A percentile compares a stretch with the other conserved stretches of the same genome.
Conservation (phyloP, 2,329 filamentous ascomycete genomes). For the Amylocarpus encephaloides region DNA sequence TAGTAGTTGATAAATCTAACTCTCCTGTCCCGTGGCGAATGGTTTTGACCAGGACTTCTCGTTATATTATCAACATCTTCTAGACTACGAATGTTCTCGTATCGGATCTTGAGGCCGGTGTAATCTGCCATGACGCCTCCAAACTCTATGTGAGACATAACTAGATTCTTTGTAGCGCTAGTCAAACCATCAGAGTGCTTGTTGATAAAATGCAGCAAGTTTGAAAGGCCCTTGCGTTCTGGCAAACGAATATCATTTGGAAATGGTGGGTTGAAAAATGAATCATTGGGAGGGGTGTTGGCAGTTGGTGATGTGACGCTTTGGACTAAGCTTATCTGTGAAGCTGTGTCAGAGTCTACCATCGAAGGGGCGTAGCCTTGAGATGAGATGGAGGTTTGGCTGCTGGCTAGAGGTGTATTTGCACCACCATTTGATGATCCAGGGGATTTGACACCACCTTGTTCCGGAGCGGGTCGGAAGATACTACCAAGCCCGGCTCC, state of each 20-base stretch:
- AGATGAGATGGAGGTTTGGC: conserved; percentile 16
- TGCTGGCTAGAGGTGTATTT: conserved; percentile 16
- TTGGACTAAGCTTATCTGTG: conserved; percentile 20
- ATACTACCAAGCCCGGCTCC: conserved; percentile 75
- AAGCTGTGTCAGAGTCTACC: conserved; percentile 17
- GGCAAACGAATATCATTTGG: conserved; percentile 65
- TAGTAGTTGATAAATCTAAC: conserved; percentile 88
- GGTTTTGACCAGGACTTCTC: conserved; percentile 17
- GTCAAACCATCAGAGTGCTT: conserved; percentile 69
- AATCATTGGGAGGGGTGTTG: conserved; percentile 37
- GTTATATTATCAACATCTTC: conserved; percentile 61
- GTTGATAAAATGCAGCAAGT: conserved; percentile 67
- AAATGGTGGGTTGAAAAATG: conserved; percentile 71
- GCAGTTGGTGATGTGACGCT: conserved; percentile 23
- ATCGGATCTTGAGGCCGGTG: conserved; percentile 60
- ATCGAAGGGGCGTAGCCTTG: conserved; percentile 19
- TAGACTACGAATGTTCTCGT: conserved; percentile 60
- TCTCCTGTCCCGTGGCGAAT: conserved; percentile 34
- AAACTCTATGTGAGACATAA: conserved; percentile 78
- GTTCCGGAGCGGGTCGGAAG: conserved; percentile 49
- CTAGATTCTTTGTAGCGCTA: conserved; percentile 63
- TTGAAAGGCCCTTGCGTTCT: conserved; percentile 62
- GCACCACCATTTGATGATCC: conserved; percentile 13
- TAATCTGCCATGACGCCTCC: conserved; percentile 76
- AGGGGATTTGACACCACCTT: conserved; percentile 18